Evolutionary conservation across 305 asterid genomes (phyloP).

Genomic region (Nicotiana rustica): DNA sequence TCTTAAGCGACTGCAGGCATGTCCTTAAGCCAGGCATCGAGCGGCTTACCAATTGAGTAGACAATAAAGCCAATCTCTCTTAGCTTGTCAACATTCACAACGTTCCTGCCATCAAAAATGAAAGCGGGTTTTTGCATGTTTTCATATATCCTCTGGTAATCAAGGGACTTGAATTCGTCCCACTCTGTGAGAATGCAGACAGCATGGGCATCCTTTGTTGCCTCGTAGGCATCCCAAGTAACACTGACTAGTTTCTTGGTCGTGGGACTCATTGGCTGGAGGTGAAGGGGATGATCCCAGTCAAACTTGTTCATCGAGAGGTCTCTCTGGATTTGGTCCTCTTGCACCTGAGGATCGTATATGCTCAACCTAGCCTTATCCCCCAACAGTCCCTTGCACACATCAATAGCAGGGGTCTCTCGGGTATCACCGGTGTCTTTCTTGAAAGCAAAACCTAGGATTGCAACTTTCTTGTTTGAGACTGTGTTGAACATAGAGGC

Average conservation of each 20-base stretch:
- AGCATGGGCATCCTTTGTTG: conserved; percentile 82
- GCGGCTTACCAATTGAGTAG: conserved; percentile 89
- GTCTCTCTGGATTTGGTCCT: conserved; percentile 90
- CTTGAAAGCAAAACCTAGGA: conserved; percentile 87
- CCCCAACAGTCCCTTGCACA: conserved; percentile 83
- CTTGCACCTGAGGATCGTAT: conserved; percentile 84
- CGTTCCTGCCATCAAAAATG: conserved; percentile 80
- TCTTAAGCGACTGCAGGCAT: conserved; percentile 83
- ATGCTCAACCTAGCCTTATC: conserved; percentile 86
- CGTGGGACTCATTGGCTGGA: conserved; percentile 92
- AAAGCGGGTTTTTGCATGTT: conserved; percentile 96
- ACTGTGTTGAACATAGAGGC: conserved; percentile 92
- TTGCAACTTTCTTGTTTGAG: conserved; percentile 79
- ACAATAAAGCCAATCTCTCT: conserved; percentile 89
- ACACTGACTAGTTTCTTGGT: conserved; percentile 70
- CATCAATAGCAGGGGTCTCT: conserved; percentile 94
- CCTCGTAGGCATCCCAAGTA: conserved; percentile 80
- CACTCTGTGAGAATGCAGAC: conserved; percentile 88
- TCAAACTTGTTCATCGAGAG: conserved; percentile 84
- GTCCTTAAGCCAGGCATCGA: conserved; percentile 95
- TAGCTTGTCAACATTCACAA: conserved; percentile 62
- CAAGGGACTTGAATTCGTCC: conserved; percentile 87
- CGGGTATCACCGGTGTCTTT: conserved; percentile 90
- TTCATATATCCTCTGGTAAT: conserved; percentile 75
- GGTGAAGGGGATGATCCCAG: conserved; percentile 93